phyloP scores from a whole-genome alignment of 768 basidiomycete genomes.

The Gyrodon lividus region DNA sequence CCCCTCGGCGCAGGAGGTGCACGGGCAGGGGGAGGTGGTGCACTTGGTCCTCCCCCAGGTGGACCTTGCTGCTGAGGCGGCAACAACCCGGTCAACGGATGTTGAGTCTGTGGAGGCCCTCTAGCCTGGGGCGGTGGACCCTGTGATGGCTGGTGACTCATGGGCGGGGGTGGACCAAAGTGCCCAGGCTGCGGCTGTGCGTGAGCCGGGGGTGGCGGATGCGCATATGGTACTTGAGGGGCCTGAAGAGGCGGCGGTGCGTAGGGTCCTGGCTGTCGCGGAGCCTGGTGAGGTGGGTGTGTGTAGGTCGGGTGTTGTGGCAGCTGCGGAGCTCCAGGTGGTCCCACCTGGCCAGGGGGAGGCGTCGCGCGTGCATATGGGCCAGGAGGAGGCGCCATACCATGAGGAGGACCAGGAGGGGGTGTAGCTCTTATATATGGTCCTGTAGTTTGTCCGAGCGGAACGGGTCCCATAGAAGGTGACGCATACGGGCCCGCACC shows the following conservation, averaged over 20 bases:
- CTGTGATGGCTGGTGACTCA: slow-evolving; percentile 25
- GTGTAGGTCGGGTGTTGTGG: slow-evolving; percentile 26
- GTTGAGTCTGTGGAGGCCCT: slow-evolving; percentile 29
- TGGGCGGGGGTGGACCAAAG: slow-evolving; percentile 32
- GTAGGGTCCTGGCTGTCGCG: slow-evolving; percentile 27
- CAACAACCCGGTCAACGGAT: slow-evolving; percentile 27
- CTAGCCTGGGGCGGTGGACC: slow-evolving; percentile 30
- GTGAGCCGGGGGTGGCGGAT: slow-evolving; percentile 19
- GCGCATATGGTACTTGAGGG: slow-evolving; percentile 31
- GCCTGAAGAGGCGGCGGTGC: slow-evolving; percentile 21
- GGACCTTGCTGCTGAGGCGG: slow-evolving; percentile 30
- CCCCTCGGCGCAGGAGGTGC: slow-evolving; percentile 36
- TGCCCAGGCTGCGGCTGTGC: slow-evolving; percentile 17
- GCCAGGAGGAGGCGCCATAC: slow-evolving; percentile 29
- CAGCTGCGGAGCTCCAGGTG: slow-evolving; percentile 27
- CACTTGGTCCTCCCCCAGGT: slow-evolving; percentile 28
- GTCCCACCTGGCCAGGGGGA: slow-evolving; percentile 34
- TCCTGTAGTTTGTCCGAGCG: slow-evolving; percentile 31
- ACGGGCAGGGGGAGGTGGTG: slow-evolving; percentile 24
- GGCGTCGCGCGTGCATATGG: slow-evolving; percentile 42
- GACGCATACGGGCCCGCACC: slow-evolving; percentile 31
- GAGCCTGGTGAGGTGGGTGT: slow-evolving; percentile 14
- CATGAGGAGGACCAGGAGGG: slow-evolving; percentile 37
- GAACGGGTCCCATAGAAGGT: slow-evolving; percentile 26
- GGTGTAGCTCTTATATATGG: slow-evolving; percentile 42